These are phyloP conservation scores for Trichoderma sp. DNA, from an alignment of 2,329 filamentous ascomycete genomes.

Conservation along the genomic window DNA sequence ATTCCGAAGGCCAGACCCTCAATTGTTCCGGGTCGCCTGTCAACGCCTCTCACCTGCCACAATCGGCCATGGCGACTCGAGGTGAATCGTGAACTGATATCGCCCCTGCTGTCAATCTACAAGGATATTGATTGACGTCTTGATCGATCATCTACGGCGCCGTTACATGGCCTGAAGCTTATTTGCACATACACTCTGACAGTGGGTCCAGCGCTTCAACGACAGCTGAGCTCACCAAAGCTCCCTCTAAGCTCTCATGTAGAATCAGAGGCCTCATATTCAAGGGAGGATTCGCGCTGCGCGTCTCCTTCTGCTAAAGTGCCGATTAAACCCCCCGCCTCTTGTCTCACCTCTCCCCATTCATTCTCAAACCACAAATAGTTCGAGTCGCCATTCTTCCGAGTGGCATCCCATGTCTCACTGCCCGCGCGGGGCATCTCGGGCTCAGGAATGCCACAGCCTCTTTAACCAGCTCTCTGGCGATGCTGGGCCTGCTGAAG, in stretches of 20 bases:
- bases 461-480: conserved; percentile 10
- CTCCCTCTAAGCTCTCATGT: not conserved
- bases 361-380: conserved; percentile 4
- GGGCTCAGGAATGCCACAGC: conserved; percentile 30
- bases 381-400: not conserved
- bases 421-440: conserved; percentile 19
- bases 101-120: not conserved
- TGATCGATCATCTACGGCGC: not conserved
- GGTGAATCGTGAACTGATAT: not conserved
- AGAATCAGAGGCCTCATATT: not conserved
- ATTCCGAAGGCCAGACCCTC: conserved; percentile 22
- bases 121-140: not conserved
- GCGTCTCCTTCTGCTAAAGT: conserved; percentile 5
- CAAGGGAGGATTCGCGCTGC: not conserved
- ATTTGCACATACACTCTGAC: not conserved
- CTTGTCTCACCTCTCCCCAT: not conserved
- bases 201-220: not conserved
- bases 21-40: conserved; percentile 23
- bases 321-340: not conserved
- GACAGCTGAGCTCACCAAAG: not conserved
- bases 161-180: not conserved
- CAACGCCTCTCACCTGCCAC: not conserved
- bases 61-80: not conserved
- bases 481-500: not conserved
- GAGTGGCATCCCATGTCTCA: conserved; percentile 25